Evolutionary conservation across 306 rosid genomes (phyloP).

Genomic region (Boehmeria nivea): DNA sequence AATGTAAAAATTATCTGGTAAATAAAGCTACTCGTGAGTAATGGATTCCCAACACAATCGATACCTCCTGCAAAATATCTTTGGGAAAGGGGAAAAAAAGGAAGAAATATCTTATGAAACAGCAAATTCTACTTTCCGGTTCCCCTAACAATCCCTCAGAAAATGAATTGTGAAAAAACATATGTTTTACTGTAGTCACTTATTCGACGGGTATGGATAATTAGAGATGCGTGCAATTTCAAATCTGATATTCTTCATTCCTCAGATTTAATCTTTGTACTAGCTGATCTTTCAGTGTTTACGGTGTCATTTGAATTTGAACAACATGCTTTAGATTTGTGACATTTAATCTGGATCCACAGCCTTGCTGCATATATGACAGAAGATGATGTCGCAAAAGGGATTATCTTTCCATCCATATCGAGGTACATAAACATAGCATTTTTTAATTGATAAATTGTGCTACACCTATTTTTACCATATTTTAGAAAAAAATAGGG

Average conservation of each 20-base stretch:
- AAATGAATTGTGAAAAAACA: background rate
- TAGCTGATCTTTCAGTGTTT: background rate
- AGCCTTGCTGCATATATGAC: slow-evolving; percentile 94
- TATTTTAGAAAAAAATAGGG: too few relatives aligned
- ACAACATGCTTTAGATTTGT: slow-evolving; percentile 3
- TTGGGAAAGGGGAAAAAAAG: too few relatives aligned
- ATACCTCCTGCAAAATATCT: too few relatives aligned
- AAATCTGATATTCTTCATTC: background rate
- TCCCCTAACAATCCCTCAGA: background rate
- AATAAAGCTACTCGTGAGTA: too few relatives aligned
- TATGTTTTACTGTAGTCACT: background rate
- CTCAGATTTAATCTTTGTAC: background rate
- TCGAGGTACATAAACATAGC: slow-evolving; percentile 50
- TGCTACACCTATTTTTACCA: too few relatives aligned
- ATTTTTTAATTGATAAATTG: background rate
- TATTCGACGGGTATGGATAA: too few relatives aligned
- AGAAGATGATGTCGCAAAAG: slow-evolving; percentile 82
- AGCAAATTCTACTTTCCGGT: too few relatives aligned
- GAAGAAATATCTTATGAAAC: too few relatives aligned
- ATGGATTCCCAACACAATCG: too few relatives aligned
- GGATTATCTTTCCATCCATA: slow-evolving; percentile 82
- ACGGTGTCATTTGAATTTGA: background rate
- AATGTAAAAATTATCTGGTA: too few relatives aligned
- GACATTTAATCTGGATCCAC: slow-evolving; percentile 22
- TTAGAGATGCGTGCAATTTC: background rate